Evolutionary conservation across 2,329 filamentous ascomycete species (phyloP).

Genomic region (Berkeleyomyces basicola): DNA sequence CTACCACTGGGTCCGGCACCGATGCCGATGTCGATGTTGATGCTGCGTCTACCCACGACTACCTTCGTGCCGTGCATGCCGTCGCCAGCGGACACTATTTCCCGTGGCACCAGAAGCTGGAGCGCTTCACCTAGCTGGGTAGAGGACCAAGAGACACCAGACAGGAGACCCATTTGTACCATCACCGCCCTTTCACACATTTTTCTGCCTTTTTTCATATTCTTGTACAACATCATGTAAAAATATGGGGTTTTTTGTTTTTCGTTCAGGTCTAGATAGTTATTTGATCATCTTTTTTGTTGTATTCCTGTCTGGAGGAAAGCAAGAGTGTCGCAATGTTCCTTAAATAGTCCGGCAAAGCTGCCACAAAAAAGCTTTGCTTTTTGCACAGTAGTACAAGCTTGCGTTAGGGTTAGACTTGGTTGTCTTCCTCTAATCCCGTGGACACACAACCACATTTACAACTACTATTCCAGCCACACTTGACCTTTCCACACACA

Average conservation of each 20-base stretch:
- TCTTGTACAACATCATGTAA: not conserved
- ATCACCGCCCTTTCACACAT: not conserved
- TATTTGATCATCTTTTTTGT: not conserved
- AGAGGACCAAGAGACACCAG: not conserved
- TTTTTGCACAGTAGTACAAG: no score
- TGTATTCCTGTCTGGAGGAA: not conserved
- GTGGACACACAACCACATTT: no score
- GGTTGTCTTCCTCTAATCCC: no score
- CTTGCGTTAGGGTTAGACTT: no score
- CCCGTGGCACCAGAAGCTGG: slow-evolving; percentile 6
- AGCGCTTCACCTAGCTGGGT: not conserved
- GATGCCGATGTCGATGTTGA: no score
- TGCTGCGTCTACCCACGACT: not conserved
- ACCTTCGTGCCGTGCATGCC: slow-evolving; percentile 3
- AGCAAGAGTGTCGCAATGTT: no score
- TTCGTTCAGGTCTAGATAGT: not conserved
- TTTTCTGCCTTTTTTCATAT: not conserved
- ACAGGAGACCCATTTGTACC: not conserved
- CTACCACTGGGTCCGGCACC: no score
- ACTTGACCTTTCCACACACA: not conserved
- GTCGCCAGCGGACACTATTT: slow-evolving; percentile 5
- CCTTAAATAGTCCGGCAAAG: no score
- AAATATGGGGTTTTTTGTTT: not conserved
- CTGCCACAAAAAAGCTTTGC: no score
- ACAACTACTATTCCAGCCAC: no score